Percentiles rank a stretch among this genome's conserved stretches.
Conservation (phyloP, 306 rosid species). For the Casuarina glauca region DNA sequence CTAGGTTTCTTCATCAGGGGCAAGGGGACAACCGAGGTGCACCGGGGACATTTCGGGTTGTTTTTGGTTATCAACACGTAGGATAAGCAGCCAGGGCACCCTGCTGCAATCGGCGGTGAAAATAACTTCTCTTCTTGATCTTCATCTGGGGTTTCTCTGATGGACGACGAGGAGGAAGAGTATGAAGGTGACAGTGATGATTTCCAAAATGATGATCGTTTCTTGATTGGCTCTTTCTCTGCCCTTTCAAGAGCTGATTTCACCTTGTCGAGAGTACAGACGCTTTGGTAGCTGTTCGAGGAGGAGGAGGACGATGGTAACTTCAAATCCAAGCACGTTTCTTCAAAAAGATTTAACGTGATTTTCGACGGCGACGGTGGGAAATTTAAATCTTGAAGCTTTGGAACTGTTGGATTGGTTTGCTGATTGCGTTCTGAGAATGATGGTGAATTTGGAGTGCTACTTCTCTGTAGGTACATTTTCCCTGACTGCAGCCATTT, state of each 20-base stretch:
- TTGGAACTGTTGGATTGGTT: constrained; percentile 44
- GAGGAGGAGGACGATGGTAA: constrained; percentile 49
- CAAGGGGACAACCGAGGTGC: constrained; percentile 68
- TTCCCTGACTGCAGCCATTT: constrained; percentile 77
- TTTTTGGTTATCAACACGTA: constrained; percentile 84
- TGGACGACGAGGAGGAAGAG: constrained; percentile 65
- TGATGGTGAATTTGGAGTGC: constrained; percentile 33
- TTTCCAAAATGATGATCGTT: constrained; percentile 54
- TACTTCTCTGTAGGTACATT: constrained; percentile 71
- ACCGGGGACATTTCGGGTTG: constrained; percentile 89
- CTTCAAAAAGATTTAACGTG: constrained; percentile 67
- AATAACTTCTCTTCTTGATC: constrained; percentile 47
- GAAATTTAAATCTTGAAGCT: constrained; percentile 67
- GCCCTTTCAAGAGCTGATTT: constrained; percentile 91
- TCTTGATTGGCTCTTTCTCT: constrained; percentile 75
- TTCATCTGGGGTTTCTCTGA: constrained; percentile 64
- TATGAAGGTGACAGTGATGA: constrained; percentile 56
- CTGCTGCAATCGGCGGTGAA: constrained; percentile 82
- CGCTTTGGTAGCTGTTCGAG: constrained; percentile 68
- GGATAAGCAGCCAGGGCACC: constrained; percentile 90
- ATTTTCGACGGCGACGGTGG: constrained; percentile 62
- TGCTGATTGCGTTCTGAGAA: constrained; percentile 39
- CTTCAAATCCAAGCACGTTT: constrained; percentile 64
- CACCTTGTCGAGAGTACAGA: constrained; percentile 93
- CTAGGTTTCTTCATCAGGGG: constrained; percentile 75